Conservation (phyloP, 2,329 filamentous ascomycete species). For the Sphaerostilbella broomeana region DNA sequence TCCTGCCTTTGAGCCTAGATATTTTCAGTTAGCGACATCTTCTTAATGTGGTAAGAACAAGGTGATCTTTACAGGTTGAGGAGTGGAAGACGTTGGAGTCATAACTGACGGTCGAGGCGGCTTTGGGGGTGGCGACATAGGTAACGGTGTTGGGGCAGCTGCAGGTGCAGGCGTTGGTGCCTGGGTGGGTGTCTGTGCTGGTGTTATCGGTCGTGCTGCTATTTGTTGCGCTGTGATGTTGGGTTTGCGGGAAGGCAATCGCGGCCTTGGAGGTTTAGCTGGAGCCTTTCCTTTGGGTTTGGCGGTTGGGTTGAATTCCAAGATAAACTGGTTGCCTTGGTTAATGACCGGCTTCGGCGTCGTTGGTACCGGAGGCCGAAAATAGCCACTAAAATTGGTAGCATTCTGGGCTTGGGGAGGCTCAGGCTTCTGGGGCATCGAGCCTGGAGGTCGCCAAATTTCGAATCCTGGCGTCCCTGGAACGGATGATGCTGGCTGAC, state of each 20-base stretch:
- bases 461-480: constrained; percentile 32
- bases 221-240: constrained; percentile 17
- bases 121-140: constrained; percentile 17
- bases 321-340: constrained; percentile 29
- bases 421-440: constrained; percentile 21
- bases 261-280: constrained; percentile 27
- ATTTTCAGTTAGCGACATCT: constrained; percentile 5
- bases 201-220: constrained; percentile 15
- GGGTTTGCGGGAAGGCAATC: constrained; percentile 17
- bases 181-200: constrained; percentile 9
- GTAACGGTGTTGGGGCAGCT: constrained; percentile 1
- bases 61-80: constrained; percentile 20
- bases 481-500: constrained; percentile 16
- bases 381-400: constrained; percentile 23
- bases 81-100: constrained; percentile 19
- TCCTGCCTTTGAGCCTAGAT: constrained; percentile 23
- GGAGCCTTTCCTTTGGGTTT: constrained; percentile 30
- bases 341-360: constrained; percentile 33
- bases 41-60: not conserved
- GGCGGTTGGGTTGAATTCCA: constrained; percentile 28
- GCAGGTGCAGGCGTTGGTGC: constrained; percentile 13
- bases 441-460: constrained; percentile 31
- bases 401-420: constrained; percentile 19
- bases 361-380: constrained; percentile 34
- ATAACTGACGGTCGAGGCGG: constrained; percentile 23